A percentile compares a stretch with the other conserved stretches of the same genome.
These are phyloP conservation scores for Rhizopus microsporus DNA, from an alignment of 371 early-diverging fungal species.

Conservation along the genomic window DNA sequence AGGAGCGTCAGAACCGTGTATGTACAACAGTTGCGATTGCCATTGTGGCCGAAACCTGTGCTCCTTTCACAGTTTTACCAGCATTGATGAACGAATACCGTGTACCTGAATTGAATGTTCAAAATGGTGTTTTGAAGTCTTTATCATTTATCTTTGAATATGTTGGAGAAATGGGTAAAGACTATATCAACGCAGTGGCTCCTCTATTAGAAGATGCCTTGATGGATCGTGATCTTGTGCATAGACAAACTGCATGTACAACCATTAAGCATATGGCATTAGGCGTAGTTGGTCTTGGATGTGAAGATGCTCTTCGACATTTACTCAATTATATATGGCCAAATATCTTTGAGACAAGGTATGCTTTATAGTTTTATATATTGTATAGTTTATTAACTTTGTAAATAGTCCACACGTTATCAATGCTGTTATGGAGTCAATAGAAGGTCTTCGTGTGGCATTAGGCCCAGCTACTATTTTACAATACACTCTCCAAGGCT, in stretches of 20 bases:
- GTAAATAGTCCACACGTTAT: constrained; percentile 85
- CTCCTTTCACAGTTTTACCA: constrained; percentile 97
- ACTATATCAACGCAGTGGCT: constrained; percentile 94
- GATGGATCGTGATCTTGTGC: constrained; percentile 96
- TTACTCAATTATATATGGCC: constrained; percentile 97
- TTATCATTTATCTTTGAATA: constrained; percentile 97
- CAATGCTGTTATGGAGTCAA: constrained; percentile 95
- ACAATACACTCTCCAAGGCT: constrained; percentile 90
- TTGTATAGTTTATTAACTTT: constrained; percentile 18
- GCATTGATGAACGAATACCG: constrained; percentile 99
- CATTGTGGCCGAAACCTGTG: constrained; percentile 89
- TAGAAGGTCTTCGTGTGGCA: constrained; percentile 92
- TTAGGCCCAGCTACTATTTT: constrained; percentile 86
- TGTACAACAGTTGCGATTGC: constrained; percentile 98
- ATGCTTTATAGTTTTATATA: constrained; percentile 6
- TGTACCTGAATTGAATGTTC: constrained; percentile 96
- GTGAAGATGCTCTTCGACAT: constrained; percentile 93
- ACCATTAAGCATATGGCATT: constrained; percentile 93
- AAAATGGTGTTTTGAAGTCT: constrained; percentile 96
- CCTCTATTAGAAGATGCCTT: constrained; percentile 96
- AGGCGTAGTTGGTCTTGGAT: constrained; percentile 88
- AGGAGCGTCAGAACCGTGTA: constrained; percentile 97
- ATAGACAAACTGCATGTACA: constrained; percentile 95
- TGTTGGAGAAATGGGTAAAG: constrained; percentile 95
- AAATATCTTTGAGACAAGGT: constrained; percentile 94